phyloP scores from a whole-genome alignment of 345 rosid genomes.

The Microcos paniculata region DNA sequence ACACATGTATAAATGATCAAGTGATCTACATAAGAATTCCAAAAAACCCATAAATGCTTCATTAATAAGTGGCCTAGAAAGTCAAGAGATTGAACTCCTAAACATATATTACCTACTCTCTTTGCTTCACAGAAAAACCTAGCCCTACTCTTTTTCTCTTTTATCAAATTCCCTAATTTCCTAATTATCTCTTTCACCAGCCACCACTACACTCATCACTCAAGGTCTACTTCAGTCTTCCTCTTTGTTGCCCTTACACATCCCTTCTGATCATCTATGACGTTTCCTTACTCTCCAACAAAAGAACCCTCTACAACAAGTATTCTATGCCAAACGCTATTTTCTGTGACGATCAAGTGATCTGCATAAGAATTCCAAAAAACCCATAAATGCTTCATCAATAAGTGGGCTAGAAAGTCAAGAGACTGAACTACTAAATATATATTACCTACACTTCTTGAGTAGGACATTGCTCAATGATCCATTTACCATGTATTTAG shows the following conservation, averaged over 20 bases:
- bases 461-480: conserved; percentile 67
- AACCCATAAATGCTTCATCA: conserved; percentile 1
- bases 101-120: conserved; percentile 45
- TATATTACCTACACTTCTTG: conserved; percentile 50
- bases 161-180: too few relatives aligned
- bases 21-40: conserved; percentile 39
- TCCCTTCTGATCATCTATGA: too few relatives aligned
- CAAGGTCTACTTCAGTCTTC: too few relatives aligned
- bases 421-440: not conserved
- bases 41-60: conserved; percentile 2
- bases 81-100: not conserved
- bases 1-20: too few relatives aligned
- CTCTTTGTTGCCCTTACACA: too few relatives aligned
- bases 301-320: too few relatives aligned
- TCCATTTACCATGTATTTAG: conserved; percentile 78
- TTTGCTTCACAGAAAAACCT: too few relatives aligned
- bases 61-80: not conserved
- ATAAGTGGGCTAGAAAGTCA: not conserved
- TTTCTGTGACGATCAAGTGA: conserved; percentile 49
- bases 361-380: conserved; percentile 32
- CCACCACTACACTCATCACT: too few relatives aligned
- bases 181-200: too few relatives aligned
- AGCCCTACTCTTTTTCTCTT: too few relatives aligned
- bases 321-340: conserved; percentile 82
- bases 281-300: too few relatives aligned